Evolutionary conservation across 2,329 filamentous ascomycete species (phyloP).

Genomic region (Aschersonia sp.): DNA sequence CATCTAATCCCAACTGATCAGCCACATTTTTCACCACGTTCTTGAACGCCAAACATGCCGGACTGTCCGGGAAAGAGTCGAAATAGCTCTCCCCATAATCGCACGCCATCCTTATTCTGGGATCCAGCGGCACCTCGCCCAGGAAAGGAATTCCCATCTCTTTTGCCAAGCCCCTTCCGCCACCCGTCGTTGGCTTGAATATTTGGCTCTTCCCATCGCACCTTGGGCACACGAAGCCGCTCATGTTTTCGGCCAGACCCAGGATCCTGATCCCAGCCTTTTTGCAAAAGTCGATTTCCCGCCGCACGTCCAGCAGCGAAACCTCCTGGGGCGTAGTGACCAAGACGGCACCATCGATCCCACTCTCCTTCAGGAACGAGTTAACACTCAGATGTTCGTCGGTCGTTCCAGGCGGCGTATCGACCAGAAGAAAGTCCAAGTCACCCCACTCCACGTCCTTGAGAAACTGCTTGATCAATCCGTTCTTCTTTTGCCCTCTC

Average conservation of each 20-base stretch:
- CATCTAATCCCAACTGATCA: slow-evolving; percentile 47
- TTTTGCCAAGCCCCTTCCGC: slow-evolving; percentile 63
- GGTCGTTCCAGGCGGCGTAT: slow-evolving; percentile 88
- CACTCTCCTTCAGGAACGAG: slow-evolving; percentile 76
- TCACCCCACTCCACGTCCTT: slow-evolving; percentile 98
- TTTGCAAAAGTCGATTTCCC: slow-evolving; percentile 94
- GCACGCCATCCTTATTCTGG: slow-evolving; percentile 88
- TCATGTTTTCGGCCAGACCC: slow-evolving; percentile 96
- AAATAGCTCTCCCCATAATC: slow-evolving; percentile 98
- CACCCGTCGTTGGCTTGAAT: slow-evolving; percentile 83
- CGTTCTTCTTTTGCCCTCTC: slow-evolving; percentile 97
- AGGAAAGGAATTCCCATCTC: slow-evolving; percentile 84
- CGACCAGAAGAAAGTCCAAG: slow-evolving; percentile 82
- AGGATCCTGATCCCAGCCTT: slow-evolving; percentile 85
- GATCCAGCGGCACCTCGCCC: slow-evolving; percentile 81
- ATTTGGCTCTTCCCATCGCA: slow-evolving; percentile 76
- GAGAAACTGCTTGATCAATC: slow-evolving; percentile 91
- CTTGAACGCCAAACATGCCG: slow-evolving; percentile 71
- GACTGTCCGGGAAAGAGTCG: slow-evolving; percentile 84
- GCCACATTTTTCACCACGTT: slow-evolving; percentile 64
- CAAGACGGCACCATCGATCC: slow-evolving; percentile 84
- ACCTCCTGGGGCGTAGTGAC: slow-evolving; percentile 96
- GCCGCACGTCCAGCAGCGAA: slow-evolving; percentile 78
- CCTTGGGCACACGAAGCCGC: slow-evolving; percentile 86
- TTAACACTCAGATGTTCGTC: slow-evolving; percentile 96